Evolutionary conservation across 179 eudicot genomes (phyloP), one percentile per base, ranked within the genome.

Genomic region (Spinacia oleracea): DNA sequence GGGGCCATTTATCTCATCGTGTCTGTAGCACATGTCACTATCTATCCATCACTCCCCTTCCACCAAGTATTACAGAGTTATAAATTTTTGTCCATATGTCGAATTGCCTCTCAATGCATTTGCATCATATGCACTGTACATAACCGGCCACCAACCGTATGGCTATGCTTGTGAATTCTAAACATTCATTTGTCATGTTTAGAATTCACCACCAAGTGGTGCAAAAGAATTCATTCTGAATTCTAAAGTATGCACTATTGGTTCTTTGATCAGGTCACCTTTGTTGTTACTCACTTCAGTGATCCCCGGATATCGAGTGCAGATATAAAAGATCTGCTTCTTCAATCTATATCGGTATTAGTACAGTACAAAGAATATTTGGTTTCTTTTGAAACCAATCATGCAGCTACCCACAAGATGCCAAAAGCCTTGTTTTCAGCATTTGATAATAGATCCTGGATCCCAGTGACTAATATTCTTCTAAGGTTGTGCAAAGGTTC

Each of bases 361-460:
- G 97, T 94, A 48, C 97, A 94, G 78, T 90, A 93, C 85, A 91
- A 89, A 87, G 98, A 94, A 82, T 91, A 82, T 88, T 82, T 94
- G 85, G 88, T 83, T 83, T 89, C 86, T 74, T 94, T 94, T 85
- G 98, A 93, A 84, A 87, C 85, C 75, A 93, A 94, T 89, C 86
- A 87, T 85, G 94, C 97, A 84, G 98, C 95, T 73, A 90, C 82
- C 53, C 82, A 46, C 25, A 86, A 80, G 77, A 73, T 94, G 88
- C 97, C 98, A 23, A 88, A 85, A 86, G 91, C 98, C 76, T 83
- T 94, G 80, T 77, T 94, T 73, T 87, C 96, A 31, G 97, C 97
- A 68, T 94, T 94, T 90, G 98, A 94, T 79, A 91, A 93, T 79
- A 87, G 98, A 83, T 91, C 94, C 73, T 92, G 98, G 97, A 92